Base-by-base conservation (phyloP, 768 basidiomycete species). In the Mycena capillaripes region DNA sequence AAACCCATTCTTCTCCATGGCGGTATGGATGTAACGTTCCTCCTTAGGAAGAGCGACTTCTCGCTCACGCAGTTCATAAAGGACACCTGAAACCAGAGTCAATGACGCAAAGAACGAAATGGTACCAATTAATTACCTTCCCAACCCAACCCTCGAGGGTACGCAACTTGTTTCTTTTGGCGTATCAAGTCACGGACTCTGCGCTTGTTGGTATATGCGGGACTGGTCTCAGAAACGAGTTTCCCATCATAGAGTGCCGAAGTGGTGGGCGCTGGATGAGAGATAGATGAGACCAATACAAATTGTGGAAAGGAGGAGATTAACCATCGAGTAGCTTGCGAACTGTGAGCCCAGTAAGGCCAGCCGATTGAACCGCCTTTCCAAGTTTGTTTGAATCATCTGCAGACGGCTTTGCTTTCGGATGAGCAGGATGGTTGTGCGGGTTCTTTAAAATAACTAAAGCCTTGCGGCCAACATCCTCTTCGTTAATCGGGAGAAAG, bases 341-440 rank as follows among this genome's bases (percentile, higher is more conserved):
- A 12, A 42, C 56, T 14, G 63, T 65, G 9, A 71, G 30, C 40
- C 61, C 50, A 9, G 44, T 52, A 21, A 52, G 29, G 10, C 70
- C 70, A 14, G 42, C 34, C 0, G 63, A 30, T 21, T 59, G 14
- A 38, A 71, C 42, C 9, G 70, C 70, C 9, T 11, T 38, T 8
- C 30, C 55, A 3, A 71, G 62, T 14, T 25, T 60, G 1, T 7
- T 9, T 12, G 17, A 11, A 44, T 71, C 70, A 17, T 66, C 48
- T 1, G 63, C 32, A 34, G 42, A 59, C 2, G 70, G 70, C 17
- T 71, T 71, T 4, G 46, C 32, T 36, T 66, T 34, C 5, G 70
- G 70, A 48, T 71, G 70, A 16, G 19, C 25, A 0, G 70, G 70
- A 60, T 71, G 70, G 36, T 66, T 71, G 36, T 66, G 70, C 2